Percentiles rank a stretch among this genome's conserved stretches.
Conservation (phyloP, 176 grass and related monocot species). For the Hordeum marinum region DNA sequence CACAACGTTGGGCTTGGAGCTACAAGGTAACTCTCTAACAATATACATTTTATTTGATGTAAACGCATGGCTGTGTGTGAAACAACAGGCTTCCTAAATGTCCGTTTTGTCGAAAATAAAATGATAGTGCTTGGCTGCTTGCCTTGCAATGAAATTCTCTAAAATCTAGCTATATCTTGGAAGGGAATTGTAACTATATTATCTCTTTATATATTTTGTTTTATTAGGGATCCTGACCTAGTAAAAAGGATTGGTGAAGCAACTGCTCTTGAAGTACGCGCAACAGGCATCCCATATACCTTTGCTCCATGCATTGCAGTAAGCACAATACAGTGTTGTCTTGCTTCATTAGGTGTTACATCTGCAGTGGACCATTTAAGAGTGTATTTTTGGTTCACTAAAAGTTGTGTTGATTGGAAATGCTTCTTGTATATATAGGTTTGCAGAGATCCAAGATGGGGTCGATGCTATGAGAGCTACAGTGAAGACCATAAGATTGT, state of each 20-base stretch:
- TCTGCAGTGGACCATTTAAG: neutral
- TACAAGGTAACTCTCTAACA: slow-evolving; percentile 65
- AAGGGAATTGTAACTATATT: neutral
- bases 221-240: slow-evolving; percentile 72
- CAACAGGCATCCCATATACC: slow-evolving; percentile 79
- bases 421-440: slow-evolving; percentile 49
- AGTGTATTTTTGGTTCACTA: slow-evolving; percentile 26
- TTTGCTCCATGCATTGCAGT: slow-evolving; percentile 97
- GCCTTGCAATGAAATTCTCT: neutral
- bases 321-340: slow-evolving; percentile 34
- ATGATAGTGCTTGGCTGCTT: neutral
- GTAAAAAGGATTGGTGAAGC: slow-evolving; percentile 82
- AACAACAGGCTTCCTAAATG: slow-evolving; percentile 4
- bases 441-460: slow-evolving; percentile 99
- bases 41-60: neutral
- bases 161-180: neutral
- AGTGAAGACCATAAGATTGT: slow-evolving; percentile 88
- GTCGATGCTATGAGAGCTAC: slow-evolving; percentile 92
- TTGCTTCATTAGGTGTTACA: slow-evolving; percentile 14
- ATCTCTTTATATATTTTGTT: slow-evolving; percentile 26
- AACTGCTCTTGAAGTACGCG: slow-evolving; percentile 91
- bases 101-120: neutral
- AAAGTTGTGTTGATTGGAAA: slow-evolving; percentile 7
- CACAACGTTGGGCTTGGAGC: slow-evolving; percentile 96
- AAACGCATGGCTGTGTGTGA: neutral